Base-by-base conservation (phyloP, 164 flowering plant species). In the Aristolochia fimbriata region DNA sequence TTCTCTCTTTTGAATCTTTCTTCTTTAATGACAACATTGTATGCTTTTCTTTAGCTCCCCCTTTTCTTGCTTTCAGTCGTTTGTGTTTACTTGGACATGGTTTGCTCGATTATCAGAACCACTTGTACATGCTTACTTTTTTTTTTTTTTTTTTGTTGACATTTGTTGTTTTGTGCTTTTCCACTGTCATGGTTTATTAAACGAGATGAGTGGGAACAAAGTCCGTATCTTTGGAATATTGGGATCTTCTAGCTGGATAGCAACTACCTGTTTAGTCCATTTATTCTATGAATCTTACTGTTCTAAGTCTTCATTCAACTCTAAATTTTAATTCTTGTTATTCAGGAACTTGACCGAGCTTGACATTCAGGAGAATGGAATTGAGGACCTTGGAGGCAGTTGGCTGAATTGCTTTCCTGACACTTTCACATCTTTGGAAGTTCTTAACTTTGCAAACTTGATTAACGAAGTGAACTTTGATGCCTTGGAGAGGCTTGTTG, bases 331-430 rank as follows among this genome's bases (percentile, higher is more conserved):
- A 31, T 31, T 31, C 43, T 62, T 68, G 51, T 24, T 0, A 53
- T 71, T 17, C 80, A 83, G 85, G 73, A 76, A 77, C 66, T 71
- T 84, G 73, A 74, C 71, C 31, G 82, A 84, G 79, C 78, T 81
- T 57, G 83, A 81, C 71, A 71, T 84, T 58, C 79, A 76, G 47
- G 88, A 84, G 71, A 78, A 78, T 68, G 80, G 71, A 57, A 65
- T 84, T 5, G 77, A 80, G 31, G 89, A 84, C 52, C 72, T 63
- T 13, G 74, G 81, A 49, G 86, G 89, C 17, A 57, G 63, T 57
- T 84, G 91, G 95, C 71, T 90, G 51, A 80, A 85, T 69, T 82
- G 82, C 73, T 87, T 90, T 65, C 92, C 90, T 22, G 90, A 90
- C 17, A 79, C 52, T 60, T 83, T 76, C 72, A 71, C 88, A 25